Base-by-base conservation (phyloP, 2,329 filamentous ascomycete species). In the Aspergillus sp. region DNA sequence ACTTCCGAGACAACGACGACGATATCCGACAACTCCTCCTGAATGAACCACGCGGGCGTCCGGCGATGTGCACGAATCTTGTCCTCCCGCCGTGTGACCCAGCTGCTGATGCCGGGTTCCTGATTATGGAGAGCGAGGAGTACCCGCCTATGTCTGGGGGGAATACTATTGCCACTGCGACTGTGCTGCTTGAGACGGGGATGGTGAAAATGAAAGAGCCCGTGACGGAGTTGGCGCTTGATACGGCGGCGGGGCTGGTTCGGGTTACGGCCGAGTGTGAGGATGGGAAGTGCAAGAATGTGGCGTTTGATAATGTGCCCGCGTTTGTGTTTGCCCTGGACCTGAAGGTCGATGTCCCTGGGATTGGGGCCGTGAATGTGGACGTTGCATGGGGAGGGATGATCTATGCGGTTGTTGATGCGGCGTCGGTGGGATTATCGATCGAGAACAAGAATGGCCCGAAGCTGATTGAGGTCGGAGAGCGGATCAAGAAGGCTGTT, bases 331-430 rank as follows among this genome's bases (percentile, higher is more conserved):
- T 67, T 44, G 68, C 57, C 1, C 64, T 80, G 1, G 77, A 78
- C 61, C 51, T 71, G 12, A 59, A 67, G 27, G 68, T 79, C 5
- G 56, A 74, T 0, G 75, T 80, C 0, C 74, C 76, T 0, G 78
- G 71, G 0, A 9, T 81, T 0, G 79, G 77, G 0, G 67, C 39
- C 2, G 62, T 80, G 3, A 59, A 50, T 1, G 75, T 79, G 1
- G 78, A 81, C 56, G 67, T 81, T 44, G 78, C 75, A 3, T 80
- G 73, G 68, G 78, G 79, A 5, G 79, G 79, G 1, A 79, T 79
- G 77, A 70, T 72, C 52, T 81, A 77, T 56, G 77, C 65, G 2
- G 57, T 81, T 17, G 76, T 80, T 0, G 75, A 80, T 45, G 74
- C 70, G 0, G 61, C 62, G 1, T 69, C 72, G 0, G 61, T 78